These are phyloP conservation scores for Chrysanthemum makinoi DNA, from an alignment of 129 eudicot genomes.

Conservation along the genomic window DNA sequence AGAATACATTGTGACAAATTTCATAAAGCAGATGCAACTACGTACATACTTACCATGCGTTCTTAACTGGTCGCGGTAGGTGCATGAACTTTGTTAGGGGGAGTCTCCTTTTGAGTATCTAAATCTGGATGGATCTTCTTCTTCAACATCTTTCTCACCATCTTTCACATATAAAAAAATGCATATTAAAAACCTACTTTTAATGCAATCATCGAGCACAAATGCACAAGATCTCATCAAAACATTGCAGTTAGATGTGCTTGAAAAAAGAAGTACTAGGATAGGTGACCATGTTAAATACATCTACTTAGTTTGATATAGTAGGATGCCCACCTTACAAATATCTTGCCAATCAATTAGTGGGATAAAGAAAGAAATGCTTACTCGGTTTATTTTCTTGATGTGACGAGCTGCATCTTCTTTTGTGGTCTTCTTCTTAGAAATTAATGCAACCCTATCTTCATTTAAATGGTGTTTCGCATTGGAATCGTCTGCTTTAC, in stretches of 20 bases:
- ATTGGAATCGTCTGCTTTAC: conserved; percentile 24
- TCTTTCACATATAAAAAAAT: conserved; percentile 26
- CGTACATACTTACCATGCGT: conserved; percentile 2
- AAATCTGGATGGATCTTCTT: conserved; percentile 76
- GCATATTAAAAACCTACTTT: neutral
- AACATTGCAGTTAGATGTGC: no score
- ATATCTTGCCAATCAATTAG: no score
- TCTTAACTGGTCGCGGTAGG: conserved; percentile 21
- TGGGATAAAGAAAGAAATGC: conserved; percentile 10
- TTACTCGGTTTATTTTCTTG: conserved; percentile 54
- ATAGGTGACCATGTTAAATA: no score
- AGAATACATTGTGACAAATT: neutral
- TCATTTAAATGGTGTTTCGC: conserved; percentile 8
- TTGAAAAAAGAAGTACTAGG: no score
- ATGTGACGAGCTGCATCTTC: conserved; percentile 42
- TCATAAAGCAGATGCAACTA: neutral
- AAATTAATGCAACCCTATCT: conserved; percentile 31
- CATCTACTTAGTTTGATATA: no score
- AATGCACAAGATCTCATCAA: no score
- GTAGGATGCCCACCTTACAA: no score
- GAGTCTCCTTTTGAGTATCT: conserved; percentile 33
- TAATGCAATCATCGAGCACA: no score
- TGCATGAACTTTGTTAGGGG: conserved; percentile 16
- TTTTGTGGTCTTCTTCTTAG: conserved; percentile 39
- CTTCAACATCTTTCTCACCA: conserved; percentile 68